phyloP scores from a whole-genome alignment of 2,329 filamentous ascomycete species.

The Westerdykella aurantiaca region DNA sequence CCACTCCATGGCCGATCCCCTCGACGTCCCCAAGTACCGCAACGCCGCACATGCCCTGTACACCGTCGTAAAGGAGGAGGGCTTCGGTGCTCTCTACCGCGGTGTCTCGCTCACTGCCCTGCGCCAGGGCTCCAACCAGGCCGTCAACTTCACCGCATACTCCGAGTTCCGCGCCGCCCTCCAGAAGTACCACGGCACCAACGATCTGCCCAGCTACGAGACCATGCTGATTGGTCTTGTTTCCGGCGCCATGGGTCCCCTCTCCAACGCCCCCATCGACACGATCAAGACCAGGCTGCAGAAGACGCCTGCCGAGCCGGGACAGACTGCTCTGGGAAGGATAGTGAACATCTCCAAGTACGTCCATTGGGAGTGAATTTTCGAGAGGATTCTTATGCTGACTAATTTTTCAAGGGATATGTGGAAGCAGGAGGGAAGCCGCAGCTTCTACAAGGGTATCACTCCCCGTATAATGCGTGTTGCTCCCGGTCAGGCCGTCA shows the following conservation, averaged over 20 bases:
- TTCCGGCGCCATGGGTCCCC: slow-evolving; percentile 87
- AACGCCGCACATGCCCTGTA: slow-evolving; percentile 80
- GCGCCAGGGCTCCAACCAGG: slow-evolving; percentile 93
- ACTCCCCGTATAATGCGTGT: slow-evolving; percentile 97
- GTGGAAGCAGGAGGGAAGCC: slow-evolving; percentile 79
- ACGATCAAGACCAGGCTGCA: slow-evolving; percentile 98
- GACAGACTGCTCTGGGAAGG: slow-evolving; percentile 71
- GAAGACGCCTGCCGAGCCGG: slow-evolving; percentile 75
- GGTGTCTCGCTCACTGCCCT: slow-evolving; percentile 91
- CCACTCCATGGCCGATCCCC: slow-evolving; percentile 94
- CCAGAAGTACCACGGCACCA: slow-evolving; percentile 66
- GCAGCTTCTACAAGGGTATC: slow-evolving; percentile 98
- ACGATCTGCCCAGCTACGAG: slow-evolving; percentile 75
- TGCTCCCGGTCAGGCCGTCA: slow-evolving; percentile 84
- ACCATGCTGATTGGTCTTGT: slow-evolving; percentile 88
- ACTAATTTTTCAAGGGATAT: slow-evolving; percentile 37
- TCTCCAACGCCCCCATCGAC: slow-evolving; percentile 96
- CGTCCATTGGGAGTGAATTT: slow-evolving; percentile 18
- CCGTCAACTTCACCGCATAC: slow-evolving; percentile 94
- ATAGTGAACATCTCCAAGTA: slow-evolving; percentile 66
- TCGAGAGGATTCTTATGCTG: slow-evolving; percentile 3
- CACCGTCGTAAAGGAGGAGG: slow-evolving; percentile 89
- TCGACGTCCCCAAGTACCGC: slow-evolving; percentile 94
- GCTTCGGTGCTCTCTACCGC: slow-evolving; percentile 78
- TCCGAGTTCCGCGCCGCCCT: slow-evolving; percentile 82